phyloP scores from a whole-genome alignment of 2,329 filamentous ascomycete species.

The Ramularia collo-cygni region DNA sequence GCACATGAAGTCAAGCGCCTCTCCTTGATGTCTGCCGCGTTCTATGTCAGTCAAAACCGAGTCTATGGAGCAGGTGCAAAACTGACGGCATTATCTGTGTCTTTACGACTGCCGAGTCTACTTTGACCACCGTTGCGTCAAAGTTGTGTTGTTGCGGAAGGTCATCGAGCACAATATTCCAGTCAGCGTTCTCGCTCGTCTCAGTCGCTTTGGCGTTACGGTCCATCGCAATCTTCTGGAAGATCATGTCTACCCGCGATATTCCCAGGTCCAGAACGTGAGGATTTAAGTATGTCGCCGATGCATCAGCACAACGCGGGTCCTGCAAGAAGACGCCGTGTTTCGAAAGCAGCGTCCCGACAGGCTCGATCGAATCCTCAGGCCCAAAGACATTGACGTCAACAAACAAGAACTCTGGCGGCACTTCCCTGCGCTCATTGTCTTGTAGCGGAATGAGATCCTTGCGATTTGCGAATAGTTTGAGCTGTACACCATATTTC shows the following conservation, averaged over 20 bases:
- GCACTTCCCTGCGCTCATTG: too few relatives aligned
- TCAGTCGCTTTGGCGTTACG: background rate
- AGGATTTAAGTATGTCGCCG: background rate
- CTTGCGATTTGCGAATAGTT: background rate
- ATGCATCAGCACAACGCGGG: background rate
- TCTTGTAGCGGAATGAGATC: background rate
- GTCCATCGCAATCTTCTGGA: slow-evolving; percentile 2
- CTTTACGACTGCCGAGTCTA: background rate
- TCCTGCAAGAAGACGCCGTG: slow-evolving; percentile 4
- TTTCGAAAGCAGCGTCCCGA: background rate
- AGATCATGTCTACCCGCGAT: background rate
- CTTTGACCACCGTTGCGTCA: background rate
- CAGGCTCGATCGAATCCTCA: background rate
- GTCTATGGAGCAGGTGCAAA: too few relatives aligned
- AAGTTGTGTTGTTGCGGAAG: slow-evolving; percentile 1
- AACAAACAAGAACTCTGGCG: background rate
- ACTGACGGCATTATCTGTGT: slow-evolving; percentile 1
- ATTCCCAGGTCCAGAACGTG: slow-evolving; percentile 1
- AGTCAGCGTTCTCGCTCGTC: slow-evolving; percentile 1
- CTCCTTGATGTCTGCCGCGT: too few relatives aligned
- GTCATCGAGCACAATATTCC: slow-evolving; percentile 3
- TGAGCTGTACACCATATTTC: background rate
- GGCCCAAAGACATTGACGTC: slow-evolving; percentile 1
- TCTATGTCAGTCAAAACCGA: too few relatives aligned
- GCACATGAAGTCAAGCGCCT: too few relatives aligned